Evolutionary conservation across 306 rosid genomes (phyloP), one percentile per base, ranked within the genome.

Genomic region (Biancaea sappan): DNA sequence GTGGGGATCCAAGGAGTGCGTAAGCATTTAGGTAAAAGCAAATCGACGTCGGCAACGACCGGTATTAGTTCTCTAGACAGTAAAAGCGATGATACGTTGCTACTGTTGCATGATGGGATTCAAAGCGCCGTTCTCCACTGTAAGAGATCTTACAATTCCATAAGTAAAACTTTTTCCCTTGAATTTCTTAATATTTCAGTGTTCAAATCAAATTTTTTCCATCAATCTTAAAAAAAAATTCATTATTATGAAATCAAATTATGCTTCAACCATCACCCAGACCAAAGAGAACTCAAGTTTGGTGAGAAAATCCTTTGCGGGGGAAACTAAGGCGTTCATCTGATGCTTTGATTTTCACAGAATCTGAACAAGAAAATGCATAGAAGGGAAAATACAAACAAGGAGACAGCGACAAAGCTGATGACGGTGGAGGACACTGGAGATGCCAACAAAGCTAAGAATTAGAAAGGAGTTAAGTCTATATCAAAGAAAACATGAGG

Each of bases 41-140:
- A 81, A 77, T 91, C 97, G 8, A 74, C 93, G 19, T 78, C 89
- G 12, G 58, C 50, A 1, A 6, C 13, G 18, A 4, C 54, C 57
- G 87, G 83, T 48, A 72, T 52, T 5, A 47, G 80, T 64, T 71
- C 82, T 32, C 84, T 87, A 56, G 84, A 79, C 51, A 87, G 75
- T 16, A 82, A 83, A 75, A 86, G 89, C 71, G 89, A 91, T 57
- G 98, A 94, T 58, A 86, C 98, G 51, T 75, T 91, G 60, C 62
- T 74, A 76, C 84, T 74, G 66, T 97, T 91, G 14, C 68, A 88
- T 41, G 97, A 91, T 82, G 98, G 97, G 26, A 94, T 94, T 7
- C 95, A 94, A 73, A 82, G 98, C 52, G 98, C 98, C 69, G 91
- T 94, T 64, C 81, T 94, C n/a, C 97, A 94, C 71, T 94, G 98